Base-by-base conservation (phyloP, 2,329 filamentous ascomycete genomes). In the Chaetoscypha palmicola region DNA sequence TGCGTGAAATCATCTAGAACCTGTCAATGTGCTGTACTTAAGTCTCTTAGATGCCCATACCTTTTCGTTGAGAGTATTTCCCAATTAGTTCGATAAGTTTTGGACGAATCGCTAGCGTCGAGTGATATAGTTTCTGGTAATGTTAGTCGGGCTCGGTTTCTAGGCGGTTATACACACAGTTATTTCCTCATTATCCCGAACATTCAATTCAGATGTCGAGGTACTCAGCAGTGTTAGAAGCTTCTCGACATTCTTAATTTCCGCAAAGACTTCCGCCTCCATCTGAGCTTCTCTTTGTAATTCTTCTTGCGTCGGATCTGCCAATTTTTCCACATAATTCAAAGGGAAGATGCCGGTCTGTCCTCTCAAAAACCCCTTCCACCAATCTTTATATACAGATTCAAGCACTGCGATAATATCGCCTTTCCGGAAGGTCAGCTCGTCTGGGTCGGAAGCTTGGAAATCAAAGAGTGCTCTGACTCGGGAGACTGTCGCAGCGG, bases 361-460 rank as follows among this genome's bases (percentile, higher is more conserved):
- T 16, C 92, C 92, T 61, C 90, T 81, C 47, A 98, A 70, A 32
- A 90, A 94, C 1, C 92, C 92, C 57, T 94, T 91, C 92, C 92
- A 98, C 92, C 92, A 98, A 65, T 98, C 92, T 66, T 97, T 98
- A 70, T 94, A 98, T 1, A 97, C 92, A 1, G 90, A 96, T 66
- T 97, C 92, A 31, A 98, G 73, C 12, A 98, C 92, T 1, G 92
- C 91, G 64, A 98, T 98, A 31, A 97, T 84, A 62, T 98, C 92
- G 21, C 92, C 91, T 68, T 94, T 95, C 56, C 90, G 85, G 65
- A 98, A 98, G 56, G 94, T 89, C 49, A 98, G 72, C 68, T 98
- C 92, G 37, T 91, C 92, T 0, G 89, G 80, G 64, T 98, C 92
- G 0, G 90, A 94, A 2, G 92, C 91, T 39, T 85, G 81, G 64